Evolutionary conservation across 2,329 filamentous ascomycete genomes (phyloP).

Genomic region (Fusarium stilboides): DNA sequence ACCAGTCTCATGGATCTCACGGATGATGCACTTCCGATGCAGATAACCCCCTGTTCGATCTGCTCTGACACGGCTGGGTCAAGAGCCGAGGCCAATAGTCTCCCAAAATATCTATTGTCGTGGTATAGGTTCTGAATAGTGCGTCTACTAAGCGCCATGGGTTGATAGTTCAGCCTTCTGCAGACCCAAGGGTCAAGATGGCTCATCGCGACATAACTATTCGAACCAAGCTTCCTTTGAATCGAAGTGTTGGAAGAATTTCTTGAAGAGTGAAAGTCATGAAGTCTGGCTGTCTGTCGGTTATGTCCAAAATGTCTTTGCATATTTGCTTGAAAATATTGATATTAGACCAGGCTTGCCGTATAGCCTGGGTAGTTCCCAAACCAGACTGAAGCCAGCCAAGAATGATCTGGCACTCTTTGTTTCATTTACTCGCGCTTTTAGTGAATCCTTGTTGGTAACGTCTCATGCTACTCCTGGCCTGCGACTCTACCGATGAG

Average conservation of each 20-base stretch:
- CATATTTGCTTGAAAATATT: neutral
- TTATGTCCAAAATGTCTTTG: neutral
- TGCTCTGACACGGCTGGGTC: constrained; percentile 30
- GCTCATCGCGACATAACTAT: too few relatives aligned
- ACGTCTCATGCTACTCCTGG: constrained; percentile 38
- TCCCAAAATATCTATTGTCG: constrained; percentile 11
- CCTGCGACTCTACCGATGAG: constrained; percentile 26
- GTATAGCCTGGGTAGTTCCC: constrained; percentile 28
- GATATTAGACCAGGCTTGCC: constrained; percentile 9
- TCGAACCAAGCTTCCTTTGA: neutral
- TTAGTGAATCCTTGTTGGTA: constrained; percentile 27
- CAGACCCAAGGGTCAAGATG: neutral
- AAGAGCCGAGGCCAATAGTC: constrained; percentile 26
- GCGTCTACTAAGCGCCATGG: constrained; percentile 33
- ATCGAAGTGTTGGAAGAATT: neutral
- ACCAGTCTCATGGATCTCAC: constrained; percentile 38
- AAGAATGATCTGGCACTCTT: constrained; percentile 26
- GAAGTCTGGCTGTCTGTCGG: neutral
- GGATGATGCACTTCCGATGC: constrained; percentile 46
- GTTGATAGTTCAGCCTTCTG: neutral
- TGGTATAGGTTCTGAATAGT: constrained; percentile 21
- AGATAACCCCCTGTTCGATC: constrained; percentile 24
- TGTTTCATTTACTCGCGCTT: constrained; percentile 34
- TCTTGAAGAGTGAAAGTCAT: neutral
- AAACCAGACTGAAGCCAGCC: constrained; percentile 30